Evolutionary conservation across 257 asterid genomes (phyloP).

Genomic region (Solanum rostratum): DNA sequence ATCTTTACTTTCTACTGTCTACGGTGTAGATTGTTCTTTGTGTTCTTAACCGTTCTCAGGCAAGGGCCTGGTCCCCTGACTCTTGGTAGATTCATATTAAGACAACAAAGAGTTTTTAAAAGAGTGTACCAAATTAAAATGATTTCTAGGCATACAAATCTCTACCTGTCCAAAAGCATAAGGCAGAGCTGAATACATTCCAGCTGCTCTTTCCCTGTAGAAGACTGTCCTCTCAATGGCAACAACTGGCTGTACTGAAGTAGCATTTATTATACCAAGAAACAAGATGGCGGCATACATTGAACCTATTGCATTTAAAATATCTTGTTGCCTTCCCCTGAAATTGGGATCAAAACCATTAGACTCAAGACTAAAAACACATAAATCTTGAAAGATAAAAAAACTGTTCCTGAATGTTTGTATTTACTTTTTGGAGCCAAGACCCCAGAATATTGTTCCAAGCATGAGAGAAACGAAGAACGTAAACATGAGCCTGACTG

Average conservation of each 20-base stretch:
- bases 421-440: conserved; percentile 56
- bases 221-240: conserved; percentile 72
- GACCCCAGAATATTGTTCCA: conserved; percentile 71
- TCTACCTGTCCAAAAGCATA: conserved; percentile 80
- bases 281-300: conserved; percentile 64
- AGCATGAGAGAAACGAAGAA: conserved; percentile 47
- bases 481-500: conserved; percentile 66
- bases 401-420: background rate
- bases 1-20: too few species aligned
- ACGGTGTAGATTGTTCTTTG: too few species aligned
- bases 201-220: conserved; percentile 86
- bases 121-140: background rate
- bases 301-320: conserved; percentile 82
- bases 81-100: too few species aligned
- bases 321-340: conserved; percentile 50
- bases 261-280: conserved; percentile 53
- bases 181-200: conserved; percentile 83
- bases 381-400: background rate
- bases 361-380: background rate
- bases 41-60: too few species aligned
- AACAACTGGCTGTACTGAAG: conserved; percentile 71
- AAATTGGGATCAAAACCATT: background rate
- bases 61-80: too few species aligned
- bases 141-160: background rate
- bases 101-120: background rate